Evolutionary conservation across 768 basidiomycete genomes (phyloP).

Genomic region (Rhodotorula sphaerocarpa): DNA sequence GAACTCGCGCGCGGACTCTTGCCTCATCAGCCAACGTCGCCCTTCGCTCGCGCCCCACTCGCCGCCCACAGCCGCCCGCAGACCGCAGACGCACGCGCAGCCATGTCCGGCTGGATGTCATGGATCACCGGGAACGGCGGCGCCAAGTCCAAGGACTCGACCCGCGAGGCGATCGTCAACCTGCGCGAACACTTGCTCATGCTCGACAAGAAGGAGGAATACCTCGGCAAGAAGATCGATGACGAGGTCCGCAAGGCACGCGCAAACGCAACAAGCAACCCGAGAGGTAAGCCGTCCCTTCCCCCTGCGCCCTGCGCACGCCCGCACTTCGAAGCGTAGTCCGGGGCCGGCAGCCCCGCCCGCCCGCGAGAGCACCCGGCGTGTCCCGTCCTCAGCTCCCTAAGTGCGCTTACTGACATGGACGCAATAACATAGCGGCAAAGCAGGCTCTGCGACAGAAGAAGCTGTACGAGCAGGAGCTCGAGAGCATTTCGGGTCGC

Average conservation of each 20-base stretch:
- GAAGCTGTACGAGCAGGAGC: slow-evolving; percentile 76
- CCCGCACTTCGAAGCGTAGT: too few relatives aligned
- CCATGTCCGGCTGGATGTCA: slow-evolving; percentile 60
- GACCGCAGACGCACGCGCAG: slow-evolving; percentile 1
- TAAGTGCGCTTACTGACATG: not conserved
- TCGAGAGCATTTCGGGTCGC: slow-evolving; percentile 74
- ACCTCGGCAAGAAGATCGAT: slow-evolving; percentile 90
- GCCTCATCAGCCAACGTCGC: too few relatives aligned
- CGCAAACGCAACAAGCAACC: slow-evolving; percentile 86
- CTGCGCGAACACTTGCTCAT: slow-evolving; percentile 88
- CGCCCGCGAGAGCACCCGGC: not conserved
- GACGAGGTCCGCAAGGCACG: slow-evolving; percentile 86
- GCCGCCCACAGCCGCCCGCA: too few relatives aligned
- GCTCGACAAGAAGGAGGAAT: slow-evolving; percentile 99
- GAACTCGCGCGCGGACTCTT: too few relatives aligned
- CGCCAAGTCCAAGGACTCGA: slow-evolving; percentile 65
- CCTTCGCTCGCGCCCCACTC: too few relatives aligned
- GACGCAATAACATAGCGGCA: slow-evolving; percentile 56
- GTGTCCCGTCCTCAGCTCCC: not conserved
- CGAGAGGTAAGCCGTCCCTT: slow-evolving; percentile 75
- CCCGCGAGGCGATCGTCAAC: slow-evolving; percentile 85
- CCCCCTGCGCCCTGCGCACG: too few relatives aligned
- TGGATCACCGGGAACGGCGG: slow-evolving; percentile 67
- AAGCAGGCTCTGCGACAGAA: slow-evolving; percentile 84
- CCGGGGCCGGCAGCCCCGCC: not conserved